phyloP scores from a whole-genome alignment of 108 stramenopile species.

The Nitzschia sp. region DNA sequence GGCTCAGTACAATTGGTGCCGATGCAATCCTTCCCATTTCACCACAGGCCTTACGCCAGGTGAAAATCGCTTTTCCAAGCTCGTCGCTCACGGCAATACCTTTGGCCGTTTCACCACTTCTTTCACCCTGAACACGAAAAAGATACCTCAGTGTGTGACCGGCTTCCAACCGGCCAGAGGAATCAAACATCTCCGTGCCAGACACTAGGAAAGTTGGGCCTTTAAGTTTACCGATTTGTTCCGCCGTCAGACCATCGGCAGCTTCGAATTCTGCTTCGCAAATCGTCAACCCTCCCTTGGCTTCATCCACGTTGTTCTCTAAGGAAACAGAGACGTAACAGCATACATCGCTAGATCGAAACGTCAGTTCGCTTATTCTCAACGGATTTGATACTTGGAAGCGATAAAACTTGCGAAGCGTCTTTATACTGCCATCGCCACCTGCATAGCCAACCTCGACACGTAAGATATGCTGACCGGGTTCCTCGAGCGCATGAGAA shows the following conservation, averaged over 20 bases:
- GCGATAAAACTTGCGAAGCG: slow-evolving; percentile 84
- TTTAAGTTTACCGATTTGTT: slow-evolving; percentile 25
- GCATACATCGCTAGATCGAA: slow-evolving; percentile 53
- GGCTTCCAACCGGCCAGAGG: slow-evolving; percentile 57
- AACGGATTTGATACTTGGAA: slow-evolving; percentile 79
- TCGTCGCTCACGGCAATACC: slow-evolving; percentile 82
- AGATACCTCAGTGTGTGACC: slow-evolving; percentile 65
- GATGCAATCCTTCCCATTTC: slow-evolving; percentile 70
- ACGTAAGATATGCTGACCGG: slow-evolving; percentile 80
- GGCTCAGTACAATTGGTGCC: slow-evolving; percentile 51
- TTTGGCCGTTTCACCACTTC: too few species aligned
- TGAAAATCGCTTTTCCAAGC: slow-evolving; percentile 66
- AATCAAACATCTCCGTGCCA: slow-evolving; percentile 48
- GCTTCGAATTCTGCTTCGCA: slow-evolving; percentile 56
- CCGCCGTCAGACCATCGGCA: slow-evolving; percentile 49
- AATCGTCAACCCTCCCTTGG: slow-evolving; percentile 50
- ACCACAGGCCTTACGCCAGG: slow-evolving; percentile 79
- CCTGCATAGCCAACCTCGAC: slow-evolving; percentile 76
- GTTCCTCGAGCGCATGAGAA: slow-evolving; percentile 74
- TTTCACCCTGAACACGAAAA: slow-evolving; percentile 71
- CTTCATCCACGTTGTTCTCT: slow-evolving; percentile 49
- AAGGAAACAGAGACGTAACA: slow-evolving; percentile 67
- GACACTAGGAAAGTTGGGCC: neutral
- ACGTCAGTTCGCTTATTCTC: slow-evolving; percentile 38
- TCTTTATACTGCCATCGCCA: slow-evolving; percentile 51